These are phyloP conservation scores for Chlorella vulgaris DNA, from an alignment of 139 green algal genomes.

Conservation along the genomic window DNA sequence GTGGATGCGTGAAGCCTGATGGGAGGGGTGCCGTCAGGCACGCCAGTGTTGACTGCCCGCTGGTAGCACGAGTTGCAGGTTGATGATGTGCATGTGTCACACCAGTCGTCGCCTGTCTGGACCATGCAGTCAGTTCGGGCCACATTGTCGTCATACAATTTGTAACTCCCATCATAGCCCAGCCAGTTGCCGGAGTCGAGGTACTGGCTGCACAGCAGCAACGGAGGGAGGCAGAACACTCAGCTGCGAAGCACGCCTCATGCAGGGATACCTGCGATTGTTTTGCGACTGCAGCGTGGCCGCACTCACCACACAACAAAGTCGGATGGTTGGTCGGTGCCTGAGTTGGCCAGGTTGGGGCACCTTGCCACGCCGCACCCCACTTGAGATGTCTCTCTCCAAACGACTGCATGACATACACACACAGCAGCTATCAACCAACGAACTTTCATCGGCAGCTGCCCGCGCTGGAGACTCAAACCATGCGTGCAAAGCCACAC, in stretches of 20 bases:
- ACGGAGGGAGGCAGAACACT: not conserved
- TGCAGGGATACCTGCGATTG: not conserved
- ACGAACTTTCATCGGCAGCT: too few relatives aligned
- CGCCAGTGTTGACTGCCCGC: not conserved
- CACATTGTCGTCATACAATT: too few relatives aligned
- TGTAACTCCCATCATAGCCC: too few relatives aligned
- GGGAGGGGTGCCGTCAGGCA: not conserved
- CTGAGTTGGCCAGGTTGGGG: not conserved
- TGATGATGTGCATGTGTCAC: not conserved
- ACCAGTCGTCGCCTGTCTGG: not conserved
- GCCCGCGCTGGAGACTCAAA: not conserved
- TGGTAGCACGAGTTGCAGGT: not conserved
- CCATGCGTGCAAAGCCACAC: not conserved
- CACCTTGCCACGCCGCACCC: not conserved
- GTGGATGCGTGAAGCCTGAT: not conserved
- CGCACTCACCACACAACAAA: not conserved
- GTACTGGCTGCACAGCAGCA: not conserved
- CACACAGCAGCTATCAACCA: not conserved
- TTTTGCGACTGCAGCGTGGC: not conserved
- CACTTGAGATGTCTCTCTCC: not conserved
- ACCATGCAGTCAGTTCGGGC: not conserved
- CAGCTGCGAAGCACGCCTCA: not conserved
- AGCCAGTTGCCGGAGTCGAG: not conserved
- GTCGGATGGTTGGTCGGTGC: not conserved
- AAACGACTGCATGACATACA: not conserved